Base-by-base conservation (phyloP, 2,329 filamentous ascomycete species). In the Falciphora oryzae region DNA sequence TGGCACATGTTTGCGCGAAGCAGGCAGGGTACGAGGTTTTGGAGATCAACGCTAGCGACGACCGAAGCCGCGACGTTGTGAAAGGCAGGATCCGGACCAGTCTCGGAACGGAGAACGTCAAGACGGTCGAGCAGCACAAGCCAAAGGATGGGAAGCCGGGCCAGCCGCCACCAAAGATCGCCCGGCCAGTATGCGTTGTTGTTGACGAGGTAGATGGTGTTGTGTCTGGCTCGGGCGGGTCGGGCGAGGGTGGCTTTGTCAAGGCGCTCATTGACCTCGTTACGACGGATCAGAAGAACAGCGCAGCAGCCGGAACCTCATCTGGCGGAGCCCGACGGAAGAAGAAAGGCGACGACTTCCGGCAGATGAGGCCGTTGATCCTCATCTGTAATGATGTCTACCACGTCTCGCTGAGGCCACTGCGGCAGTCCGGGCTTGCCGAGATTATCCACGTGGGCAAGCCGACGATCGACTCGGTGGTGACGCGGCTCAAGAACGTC, bases 381-480 rank as follows among this genome's bases (percentile, higher is more conserved):
- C 81, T 99, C 61, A 95, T 99, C 70, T 99, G 95, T 80, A 99
- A 99, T 71, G 96, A 99, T 74, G 87, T 98, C 1, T 99, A 99
- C 72, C 93, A 97, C 70, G 89, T 94, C 4, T 91, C 93, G 27
- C 82, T 99, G 57, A 86, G 93, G 32, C 93, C 92, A 0, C 81
- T 99, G 10, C 87, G 95, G n/a, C 90, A 94, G 68, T 93, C 92
- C 0, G 87, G 82, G 7, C 78, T 95, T 62, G 95, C 94, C 0
- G 95, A 99, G 74, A 88, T 98, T 56, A 89, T 99, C 28, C 93
- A 96, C 72, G 89, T 97, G 44, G 91, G 94, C 61, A 95, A 95
- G 70, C 93, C 95, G 2, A 88, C 91, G 0, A 78, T 98, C 13
- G 93, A 96, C 67, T 90, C 93, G 62, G 92, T 98, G 3, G 89